phyloP scores from a whole-genome alignment of 306 rosid species.

The Pachyrhizus erosus region DNA sequence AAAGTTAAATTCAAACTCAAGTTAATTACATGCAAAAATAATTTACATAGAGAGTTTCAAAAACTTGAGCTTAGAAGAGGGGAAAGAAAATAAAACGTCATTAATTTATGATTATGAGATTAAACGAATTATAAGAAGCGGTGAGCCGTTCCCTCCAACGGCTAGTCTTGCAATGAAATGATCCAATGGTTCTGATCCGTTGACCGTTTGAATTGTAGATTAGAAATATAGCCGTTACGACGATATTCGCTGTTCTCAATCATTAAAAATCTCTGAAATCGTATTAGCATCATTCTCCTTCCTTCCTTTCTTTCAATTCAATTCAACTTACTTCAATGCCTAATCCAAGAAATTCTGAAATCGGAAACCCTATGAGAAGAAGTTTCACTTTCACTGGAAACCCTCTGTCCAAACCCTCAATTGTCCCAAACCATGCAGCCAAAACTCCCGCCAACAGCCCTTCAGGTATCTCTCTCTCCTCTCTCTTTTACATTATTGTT shows the following conservation, averaged over 20 bases:
- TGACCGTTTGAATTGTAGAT: slow-evolving; percentile 41
- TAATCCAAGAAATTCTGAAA: slow-evolving; percentile 70
- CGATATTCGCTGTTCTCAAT: background rate
- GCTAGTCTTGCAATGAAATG: slow-evolving; percentile 29
- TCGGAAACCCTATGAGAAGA: slow-evolving; percentile 59
- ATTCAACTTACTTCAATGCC: slow-evolving; percentile 53
- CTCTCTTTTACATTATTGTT: background rate
- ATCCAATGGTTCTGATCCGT: slow-evolving; percentile 57
- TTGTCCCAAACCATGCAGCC: slow-evolving; percentile 54
- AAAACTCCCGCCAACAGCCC: slow-evolving; percentile 76
- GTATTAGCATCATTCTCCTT: background rate
- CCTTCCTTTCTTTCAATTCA: background rate
- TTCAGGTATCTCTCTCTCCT: slow-evolving; percentile 54
- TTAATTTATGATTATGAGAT: background rate
- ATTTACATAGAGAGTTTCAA: background rate
- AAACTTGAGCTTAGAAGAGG: background rate
- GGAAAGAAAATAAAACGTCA: background rate
- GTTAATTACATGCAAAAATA: background rate
- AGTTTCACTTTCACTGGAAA: slow-evolving; percentile 81
- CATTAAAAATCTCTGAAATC: slow-evolving; percentile 38
- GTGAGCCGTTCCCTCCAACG: slow-evolving; percentile 38
- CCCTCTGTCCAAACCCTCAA: slow-evolving; percentile 71
- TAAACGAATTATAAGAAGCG: no score
- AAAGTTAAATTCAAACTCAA: background rate
- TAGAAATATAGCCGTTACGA: slow-evolving; percentile 67